Percentiles rank a stretch among this genome's conserved stretches.
Conservation (phyloP, 2,329 filamentous ascomycete genomes). For the Aspergillus chevalieri region DNA sequence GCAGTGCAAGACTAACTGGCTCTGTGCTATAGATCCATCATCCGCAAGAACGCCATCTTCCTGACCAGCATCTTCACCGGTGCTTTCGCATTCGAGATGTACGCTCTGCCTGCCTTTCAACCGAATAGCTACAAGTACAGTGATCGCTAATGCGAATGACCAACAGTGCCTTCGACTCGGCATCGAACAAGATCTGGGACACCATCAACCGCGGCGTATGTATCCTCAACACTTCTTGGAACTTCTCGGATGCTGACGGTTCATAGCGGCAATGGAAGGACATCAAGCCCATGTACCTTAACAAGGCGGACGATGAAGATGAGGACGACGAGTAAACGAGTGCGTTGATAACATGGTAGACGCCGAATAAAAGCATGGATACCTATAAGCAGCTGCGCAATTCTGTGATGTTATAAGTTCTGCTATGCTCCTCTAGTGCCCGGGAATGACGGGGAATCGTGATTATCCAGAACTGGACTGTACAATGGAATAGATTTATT, state of each 20-base stretch:
- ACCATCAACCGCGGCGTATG: conserved; percentile 83
- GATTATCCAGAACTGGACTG: background rate
- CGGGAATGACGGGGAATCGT: background rate
- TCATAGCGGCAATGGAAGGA: conserved; percentile 98
- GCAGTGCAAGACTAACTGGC: conserved; percentile 6
- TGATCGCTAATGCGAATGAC: conserved; percentile 13
- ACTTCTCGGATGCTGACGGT: conserved; percentile 7
- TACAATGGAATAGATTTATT: background rate
- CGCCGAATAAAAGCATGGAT: background rate
- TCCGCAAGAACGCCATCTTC: conserved; percentile 85
- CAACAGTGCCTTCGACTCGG: conserved; percentile 71
- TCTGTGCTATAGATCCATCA: conserved; percentile 58
- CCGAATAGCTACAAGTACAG: background rate
- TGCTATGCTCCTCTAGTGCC: background rate
- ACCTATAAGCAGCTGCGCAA: background rate
- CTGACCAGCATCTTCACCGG: conserved; percentile 76
- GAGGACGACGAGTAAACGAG: conserved; percentile 47
- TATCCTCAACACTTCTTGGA: conserved; percentile 21
- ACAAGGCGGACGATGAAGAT: conserved; percentile 55
- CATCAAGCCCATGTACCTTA: conserved; percentile 83
- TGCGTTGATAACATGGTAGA: background rate
- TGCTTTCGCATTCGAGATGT: conserved; percentile 94
- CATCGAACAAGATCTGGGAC: conserved; percentile 85
- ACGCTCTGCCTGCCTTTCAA: conserved; percentile 37
- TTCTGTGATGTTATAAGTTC: background rate